Base-by-base conservation (phyloP, 1,139 yeast species). In the Lodderomyces beijingensis region DNA sequence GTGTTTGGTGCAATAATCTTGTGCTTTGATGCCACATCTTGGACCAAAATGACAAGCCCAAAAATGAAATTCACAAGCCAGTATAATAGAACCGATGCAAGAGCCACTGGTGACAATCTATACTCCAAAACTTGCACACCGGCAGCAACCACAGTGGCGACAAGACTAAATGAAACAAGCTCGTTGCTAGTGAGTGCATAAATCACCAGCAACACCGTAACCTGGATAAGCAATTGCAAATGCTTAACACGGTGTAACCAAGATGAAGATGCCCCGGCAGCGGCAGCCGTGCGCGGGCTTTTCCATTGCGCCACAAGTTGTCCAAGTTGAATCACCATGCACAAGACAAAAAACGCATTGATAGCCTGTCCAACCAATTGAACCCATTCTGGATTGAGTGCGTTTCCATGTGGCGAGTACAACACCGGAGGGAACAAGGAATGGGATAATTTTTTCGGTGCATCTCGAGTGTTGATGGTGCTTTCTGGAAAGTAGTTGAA, bases 111-210 rank as follows among this genome's bases (percentile, higher is more conserved):
- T 7, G 50, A 39, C 32, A 57, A 51, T 10, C 59, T 47, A 10
- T 59, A 53, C 41, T 65, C 71, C 9, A 55, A 35, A 4, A 55
- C 28, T 30, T 62, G 67, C 25, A 64, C 45, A 1, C 68, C 64
- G 1, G 53, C 30, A 3, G 60, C 53, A 2, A 54, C 14, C 31
- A 36, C 14, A 17, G 29, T 17, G 14, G n/a, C 22, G 25, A 14
- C 25, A 4, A 22, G 29, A 14, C 13, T 19, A 34, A 31, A 6
- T 10, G 23, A 18, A 17, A 31, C 12, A 5, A 19, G 18, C 7
- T 10, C 9, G 13, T 26, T 33, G 5, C 17, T 10, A n/a, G 18
- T 24, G 4, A 20, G 3, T 5, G 2, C 21, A 12, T 30, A 39
- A 13, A 40, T 25, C 9, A 27, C 21, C 4, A 26, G 22, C 3